Base-by-base conservation (phyloP, 176 grass and related monocot species). In the Thalia dealbata region DNA sequence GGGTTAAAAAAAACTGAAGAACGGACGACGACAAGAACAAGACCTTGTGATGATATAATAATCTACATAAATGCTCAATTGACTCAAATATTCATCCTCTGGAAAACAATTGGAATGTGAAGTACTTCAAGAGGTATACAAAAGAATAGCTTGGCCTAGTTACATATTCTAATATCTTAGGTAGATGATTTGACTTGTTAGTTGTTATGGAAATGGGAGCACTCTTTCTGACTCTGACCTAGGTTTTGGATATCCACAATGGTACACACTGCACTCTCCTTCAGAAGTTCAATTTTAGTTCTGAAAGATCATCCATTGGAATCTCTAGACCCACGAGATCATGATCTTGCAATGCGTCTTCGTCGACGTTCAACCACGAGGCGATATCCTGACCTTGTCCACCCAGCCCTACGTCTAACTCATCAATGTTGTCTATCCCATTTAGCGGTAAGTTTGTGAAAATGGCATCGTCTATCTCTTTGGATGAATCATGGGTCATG, bases 291-390 rank as follows among this genome's bases (percentile, higher is more conserved):
- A 91, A 81, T 60, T 82, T 85, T 21, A 91, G 64, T 46, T 91
- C 78, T 14, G 81, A 76, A 7, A 91, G 81, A 76, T 91, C 84
- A 51, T 91, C 88, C 16, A 82, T 73, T 2, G 88, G 88, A 38
- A 91, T 81, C 35, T 91, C 81, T 10, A 91, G 78, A 14, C 78
- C 84, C 10, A 85, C 84, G 2, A 91, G 61, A 76, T 91, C 88
- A 61, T 73, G 63, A n/a, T 90, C 88, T 76, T 82, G 84, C 42
- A 86, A 16, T 52, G 78, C 84, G 0, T 86, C 83, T 15, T 86
- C 73, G 14, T 74, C 83, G 16, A 85, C 79, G 0, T 74, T 79
- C 25, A 91, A 81, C 84, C 88, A 91, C 21, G 84, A 78, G 28
- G 44, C 76, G 61, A 91, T 69, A 82, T 91, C 88, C 11, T 84